phyloP scores from a whole-genome alignment of 495 filamentous ascomycete genomes.

The Podospora bellae-mahoneyi region DNA sequence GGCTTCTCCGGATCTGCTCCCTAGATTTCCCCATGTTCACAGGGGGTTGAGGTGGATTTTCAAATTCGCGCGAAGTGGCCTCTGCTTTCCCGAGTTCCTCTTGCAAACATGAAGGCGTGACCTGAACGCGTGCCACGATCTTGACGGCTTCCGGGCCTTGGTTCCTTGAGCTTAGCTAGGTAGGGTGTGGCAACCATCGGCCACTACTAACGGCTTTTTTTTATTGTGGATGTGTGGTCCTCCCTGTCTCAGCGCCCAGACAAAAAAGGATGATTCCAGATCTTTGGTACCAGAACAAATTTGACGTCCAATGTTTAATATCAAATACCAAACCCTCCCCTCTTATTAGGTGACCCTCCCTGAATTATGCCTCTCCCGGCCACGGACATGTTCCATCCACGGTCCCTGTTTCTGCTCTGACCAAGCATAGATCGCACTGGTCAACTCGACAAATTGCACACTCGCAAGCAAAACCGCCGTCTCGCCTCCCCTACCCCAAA shows the following conservation, averaged over 20 bases:
- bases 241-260: not conserved
- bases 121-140: slow-evolving; percentile 5
- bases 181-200: slow-evolving; percentile 1
- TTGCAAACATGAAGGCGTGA: slow-evolving; percentile 8
- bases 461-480: not conserved
- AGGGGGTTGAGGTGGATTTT: not conserved
- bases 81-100: not conserved
- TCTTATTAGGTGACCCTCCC: not conserved
- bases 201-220: slow-evolving; percentile 14
- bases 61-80: slow-evolving; percentile 10
- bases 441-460: not conserved
- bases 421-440: not conserved
- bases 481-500: not conserved
- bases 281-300: slow-evolving; percentile 13
- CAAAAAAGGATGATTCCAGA: slow-evolving; percentile 3
- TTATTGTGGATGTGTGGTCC: not conserved
- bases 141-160: slow-evolving; percentile 17
- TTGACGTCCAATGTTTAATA: not conserved
- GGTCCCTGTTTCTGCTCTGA: not conserved
- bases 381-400: not conserved
- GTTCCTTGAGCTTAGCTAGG: slow-evolving; percentile 9
- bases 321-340: not conserved
- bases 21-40: slow-evolving; percentile 1
- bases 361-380: slow-evolving; percentile 2
- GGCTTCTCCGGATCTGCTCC: slow-evolving; percentile 16